phyloP scores from a whole-genome alignment of 805 yeast genomes.

The Starmera quercuum region DNA sequence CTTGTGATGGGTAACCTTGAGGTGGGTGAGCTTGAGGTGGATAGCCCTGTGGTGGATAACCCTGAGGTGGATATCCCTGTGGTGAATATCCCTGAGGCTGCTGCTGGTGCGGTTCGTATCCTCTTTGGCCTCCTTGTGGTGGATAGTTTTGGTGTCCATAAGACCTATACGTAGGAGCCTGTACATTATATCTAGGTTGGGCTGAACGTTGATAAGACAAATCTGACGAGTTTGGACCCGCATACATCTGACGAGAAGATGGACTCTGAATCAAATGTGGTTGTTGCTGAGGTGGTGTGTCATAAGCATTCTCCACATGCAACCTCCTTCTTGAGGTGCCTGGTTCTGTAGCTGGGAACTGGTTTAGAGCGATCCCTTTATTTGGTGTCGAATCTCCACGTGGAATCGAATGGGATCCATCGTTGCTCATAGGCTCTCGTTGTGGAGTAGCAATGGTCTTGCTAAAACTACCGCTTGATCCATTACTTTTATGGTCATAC shows the following conservation, averaged over 20 bases:
- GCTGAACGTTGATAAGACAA: background rate
- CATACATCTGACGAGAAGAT: too few species aligned
- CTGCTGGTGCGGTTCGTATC: background rate
- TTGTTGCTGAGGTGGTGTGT: too few species aligned
- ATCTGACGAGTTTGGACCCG: too few species aligned
- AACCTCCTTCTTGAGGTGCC: slow-evolving; percentile 4
- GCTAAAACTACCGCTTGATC: too few species aligned
- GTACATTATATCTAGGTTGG: background rate
- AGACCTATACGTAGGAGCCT: too few species aligned
- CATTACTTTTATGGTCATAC: too few species aligned
- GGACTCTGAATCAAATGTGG: too few species aligned
- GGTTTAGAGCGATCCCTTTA: background rate
- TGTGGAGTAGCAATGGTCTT: background rate
- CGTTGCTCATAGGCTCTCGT: background rate
- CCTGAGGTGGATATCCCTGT: background rate
- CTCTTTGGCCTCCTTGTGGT: background rate
- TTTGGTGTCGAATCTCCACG: slow-evolving; percentile 2
- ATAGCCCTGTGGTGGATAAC: background rate
- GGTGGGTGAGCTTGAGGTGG: slow-evolving; percentile 6
- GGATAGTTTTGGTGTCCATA: background rate
- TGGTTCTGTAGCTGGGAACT: background rate
- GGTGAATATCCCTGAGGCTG: slow-evolving; percentile 1
- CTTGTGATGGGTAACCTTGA: slow-evolving; percentile 10
- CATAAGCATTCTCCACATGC: too few species aligned
- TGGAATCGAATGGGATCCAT: background rate